Conservation (phyloP, 2,329 filamentous ascomycete genomes). For the Apiospora arundinis region DNA sequence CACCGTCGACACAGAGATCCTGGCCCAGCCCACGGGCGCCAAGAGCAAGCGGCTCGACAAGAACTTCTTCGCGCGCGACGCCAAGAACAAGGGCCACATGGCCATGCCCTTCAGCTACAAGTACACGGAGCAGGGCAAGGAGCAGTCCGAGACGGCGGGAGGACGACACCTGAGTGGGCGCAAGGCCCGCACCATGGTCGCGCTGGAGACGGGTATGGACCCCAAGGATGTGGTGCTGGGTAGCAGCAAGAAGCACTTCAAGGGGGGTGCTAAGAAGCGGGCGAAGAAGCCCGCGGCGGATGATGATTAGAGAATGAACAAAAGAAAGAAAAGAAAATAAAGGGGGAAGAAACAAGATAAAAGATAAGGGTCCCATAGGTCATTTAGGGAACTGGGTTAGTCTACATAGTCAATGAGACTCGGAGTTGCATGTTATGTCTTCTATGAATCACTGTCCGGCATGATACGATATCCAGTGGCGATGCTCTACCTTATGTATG, state of each 20-base stretch:
- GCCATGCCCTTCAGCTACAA: slow-evolving; percentile 87
- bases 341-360: neutral
- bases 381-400: neutral
- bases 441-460: too few relatives aligned
- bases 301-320: neutral
- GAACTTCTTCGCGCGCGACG: slow-evolving; percentile 73
- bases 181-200: slow-evolving; percentile 81
- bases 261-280: slow-evolving; percentile 73
- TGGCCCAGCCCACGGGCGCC: slow-evolving; percentile 63
- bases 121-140: slow-evolving; percentile 79
- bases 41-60: slow-evolving; percentile 84
- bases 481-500: too few relatives aligned
- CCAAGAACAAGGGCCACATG: slow-evolving; percentile 67
- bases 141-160: slow-evolving; percentile 40
- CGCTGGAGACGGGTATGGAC: slow-evolving; percentile 84
- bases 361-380: neutral
- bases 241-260: slow-evolving; percentile 91
- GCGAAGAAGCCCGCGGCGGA: slow-evolving; percentile 52
- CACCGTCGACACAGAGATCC: slow-evolving; percentile 53
- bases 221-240: slow-evolving; percentile 73
- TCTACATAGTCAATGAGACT: neutral
- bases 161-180: slow-evolving; percentile 77
- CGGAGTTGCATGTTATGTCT: neutral
- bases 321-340: neutral
- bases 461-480: too few relatives aligned